phyloP scores from a whole-genome alignment of 148 eudicot species.

The Rhododendron molle region DNA sequence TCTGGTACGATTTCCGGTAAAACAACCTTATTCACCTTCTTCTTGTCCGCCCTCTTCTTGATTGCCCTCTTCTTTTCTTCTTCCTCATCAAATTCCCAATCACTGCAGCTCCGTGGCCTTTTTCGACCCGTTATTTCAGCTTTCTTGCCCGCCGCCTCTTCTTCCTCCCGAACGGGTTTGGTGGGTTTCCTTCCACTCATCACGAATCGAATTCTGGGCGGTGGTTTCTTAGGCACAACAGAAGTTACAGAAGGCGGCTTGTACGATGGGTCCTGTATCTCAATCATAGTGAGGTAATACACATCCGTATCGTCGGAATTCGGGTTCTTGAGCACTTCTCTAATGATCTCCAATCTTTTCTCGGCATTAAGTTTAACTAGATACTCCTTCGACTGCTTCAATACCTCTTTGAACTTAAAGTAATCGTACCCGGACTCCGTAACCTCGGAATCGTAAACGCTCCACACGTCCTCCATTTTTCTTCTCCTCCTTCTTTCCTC shows the following conservation, averaged over 20 bases:
- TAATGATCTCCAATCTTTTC: background rate
- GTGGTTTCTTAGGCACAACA: background rate
- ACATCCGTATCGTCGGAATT: background rate
- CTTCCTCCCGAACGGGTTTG: background rate
- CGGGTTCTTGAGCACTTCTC: background rate
- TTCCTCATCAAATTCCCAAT: background rate
- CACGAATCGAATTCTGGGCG: background rate
- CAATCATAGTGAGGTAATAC: background rate
- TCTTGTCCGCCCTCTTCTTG: background rate
- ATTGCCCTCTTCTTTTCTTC: background rate
- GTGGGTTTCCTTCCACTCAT: background rate
- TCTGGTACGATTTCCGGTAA: background rate
- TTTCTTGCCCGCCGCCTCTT: background rate
- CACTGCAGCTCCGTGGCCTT: background rate
- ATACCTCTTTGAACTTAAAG: background rate
- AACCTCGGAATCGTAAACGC: background rate
- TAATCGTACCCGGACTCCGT: background rate
- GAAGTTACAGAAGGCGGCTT: background rate
- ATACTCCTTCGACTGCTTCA: background rate
- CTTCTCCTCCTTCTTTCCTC: background rate
- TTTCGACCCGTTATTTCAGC: background rate
- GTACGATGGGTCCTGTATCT: background rate
- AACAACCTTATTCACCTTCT: background rate
- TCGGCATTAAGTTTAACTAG: background rate
- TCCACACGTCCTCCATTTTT: too few relatives aligned